Base-by-base conservation (phyloP, 2,329 filamentous ascomycete genomes). In the Onygenales sp. region DNA sequence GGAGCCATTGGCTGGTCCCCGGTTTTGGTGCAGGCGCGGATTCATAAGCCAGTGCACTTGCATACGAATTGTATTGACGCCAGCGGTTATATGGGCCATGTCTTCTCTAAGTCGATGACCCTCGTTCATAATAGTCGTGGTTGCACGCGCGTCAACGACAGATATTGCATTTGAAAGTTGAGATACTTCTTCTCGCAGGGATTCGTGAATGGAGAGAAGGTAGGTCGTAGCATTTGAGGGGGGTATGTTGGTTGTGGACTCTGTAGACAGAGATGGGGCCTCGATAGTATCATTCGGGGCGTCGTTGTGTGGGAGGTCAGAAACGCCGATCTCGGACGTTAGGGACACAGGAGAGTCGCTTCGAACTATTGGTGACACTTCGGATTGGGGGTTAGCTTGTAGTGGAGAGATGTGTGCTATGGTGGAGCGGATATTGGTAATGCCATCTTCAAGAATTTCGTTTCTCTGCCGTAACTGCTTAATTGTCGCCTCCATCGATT, bases 11-110 rank as follows among this genome's bases (percentile, higher is more conserved):
- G 59, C 56, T 8, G 60, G 51, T 17, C 67, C 61, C 42, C 69
- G 62, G 2, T 62, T 64, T 21, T 74, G 66, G 54, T 80, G 77
- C 55, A 82, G 65, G 14, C 79, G 75, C 2, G 78, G 74, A 55
- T 78, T 80, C 61, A 82, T 77, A 10, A 84, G 72, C 81, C 81
- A 84, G 51, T 83, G 80, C 21, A 84, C 71, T 60, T 84, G 81
- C 70, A 82, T 76, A 52, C 78, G 74, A 56, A 83, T 74, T 13
- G 74, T 77, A 58, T 76, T 79, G 44, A 84, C 73, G 40, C 79
- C 80, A 2, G 80, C 80, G 55, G 79, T 82, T 6, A 79, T 77
- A 60, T 82, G 81, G 9, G 80, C 73, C 68, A 84, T 77, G 55
- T 84, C 81, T 58, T 84, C 81, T 55, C 82, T 80, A 49, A 78